Base-by-base conservation (phyloP, 768 basidiomycete genomes). In the Lactarius sp. region DNA sequence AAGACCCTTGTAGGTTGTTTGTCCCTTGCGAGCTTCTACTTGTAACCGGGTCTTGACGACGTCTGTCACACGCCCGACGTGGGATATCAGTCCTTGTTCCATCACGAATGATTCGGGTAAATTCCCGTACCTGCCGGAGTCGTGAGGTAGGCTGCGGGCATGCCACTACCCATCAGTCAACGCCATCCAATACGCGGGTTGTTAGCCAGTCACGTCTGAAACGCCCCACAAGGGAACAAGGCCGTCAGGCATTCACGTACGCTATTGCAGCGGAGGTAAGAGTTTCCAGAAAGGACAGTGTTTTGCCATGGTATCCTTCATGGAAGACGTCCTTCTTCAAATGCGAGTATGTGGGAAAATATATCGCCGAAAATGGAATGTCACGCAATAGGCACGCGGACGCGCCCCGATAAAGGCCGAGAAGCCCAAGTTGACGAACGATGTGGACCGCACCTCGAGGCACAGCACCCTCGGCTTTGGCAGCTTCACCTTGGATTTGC, bases 41-140 rank as follows among this genome's bases (percentile, higher is more conserved):
- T 98, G 96, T 68, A 98, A 77, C 52, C 95, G 85, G 16, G 97
- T 98, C 83, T 99, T 98, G 72, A 98, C 91, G 65, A 98, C 97
- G 75, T 99, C 96, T 90, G 73, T 63, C 62, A 60, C 41, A 60
- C 14, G 20, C 14, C 47, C 49, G 16, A 31, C 36, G 34, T 37
- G 20, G 61, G 64, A 61, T 67, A 61, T 69, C 54, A 68, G 57
- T 53, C 44, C 4, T 50, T 59, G 36, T 53, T 46, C 63, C 56
- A 34, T 56, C 39, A 37, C 41, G 41, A 56, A 51, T 50, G 31
- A 31, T 20, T n/a, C 39, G 14, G 14, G 16, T 18, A 20, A 52
- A 56, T 52, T 47, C 9, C 27, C 79, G 70, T 68, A 91, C 92
- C 92, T 69, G 90, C 90, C 47, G 94, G 93, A 9, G 93, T 95